Percentiles rank a stretch among this genome's conserved stretches.
Conservation (phyloP, 352 stramenopile species). For the Phytophthora quininea region DNA sequence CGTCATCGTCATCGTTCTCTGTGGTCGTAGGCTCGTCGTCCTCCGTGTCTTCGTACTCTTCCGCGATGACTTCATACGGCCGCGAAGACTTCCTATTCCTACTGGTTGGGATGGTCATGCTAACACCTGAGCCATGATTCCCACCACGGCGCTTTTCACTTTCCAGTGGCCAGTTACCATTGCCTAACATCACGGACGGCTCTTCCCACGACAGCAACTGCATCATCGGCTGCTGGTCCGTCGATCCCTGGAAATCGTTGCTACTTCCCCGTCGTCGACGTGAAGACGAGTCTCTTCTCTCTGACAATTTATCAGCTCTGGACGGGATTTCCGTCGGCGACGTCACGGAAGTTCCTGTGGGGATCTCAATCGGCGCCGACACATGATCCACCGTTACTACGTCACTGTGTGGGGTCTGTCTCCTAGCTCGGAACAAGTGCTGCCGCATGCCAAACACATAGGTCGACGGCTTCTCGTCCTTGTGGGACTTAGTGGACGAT, state of each 20-base stretch:
- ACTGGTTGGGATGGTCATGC: constrained; percentile 1
- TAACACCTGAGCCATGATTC: background rate
- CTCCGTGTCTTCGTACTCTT: constrained; percentile 48
- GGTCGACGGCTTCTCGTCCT: constrained; percentile 25
- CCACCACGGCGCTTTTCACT: constrained; percentile 28
- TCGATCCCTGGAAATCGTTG: constrained; percentile 25
- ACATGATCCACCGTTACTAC: constrained; percentile 39
- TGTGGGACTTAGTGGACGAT: constrained; percentile 21
- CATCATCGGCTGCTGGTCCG: constrained; percentile 30
- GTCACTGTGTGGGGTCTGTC: constrained; percentile 23
- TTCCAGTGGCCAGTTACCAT: constrained; percentile 29
- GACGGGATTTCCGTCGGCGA: constrained; percentile 22
- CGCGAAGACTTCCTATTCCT: constrained; percentile 22
- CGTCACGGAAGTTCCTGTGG: constrained; percentile 21
- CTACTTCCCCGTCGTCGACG: constrained; percentile 18
- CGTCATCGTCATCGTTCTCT: constrained; percentile 52
- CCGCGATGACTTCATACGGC: constrained; percentile 32
- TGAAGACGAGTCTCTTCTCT: constrained; percentile 27
- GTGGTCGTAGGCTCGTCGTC: constrained; percentile 45
- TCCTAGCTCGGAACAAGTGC: constrained; percentile 40
- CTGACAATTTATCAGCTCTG: constrained; percentile 14
- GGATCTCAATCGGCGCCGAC: constrained; percentile 74
- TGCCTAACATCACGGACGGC: constrained; percentile 51
- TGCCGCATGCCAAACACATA: constrained; percentile 43
- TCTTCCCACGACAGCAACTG: constrained; percentile 74